Evolutionary conservation across 2,329 filamentous ascomycete genomes (phyloP).

Genomic region (Sclerotinia trifoliorum): DNA sequence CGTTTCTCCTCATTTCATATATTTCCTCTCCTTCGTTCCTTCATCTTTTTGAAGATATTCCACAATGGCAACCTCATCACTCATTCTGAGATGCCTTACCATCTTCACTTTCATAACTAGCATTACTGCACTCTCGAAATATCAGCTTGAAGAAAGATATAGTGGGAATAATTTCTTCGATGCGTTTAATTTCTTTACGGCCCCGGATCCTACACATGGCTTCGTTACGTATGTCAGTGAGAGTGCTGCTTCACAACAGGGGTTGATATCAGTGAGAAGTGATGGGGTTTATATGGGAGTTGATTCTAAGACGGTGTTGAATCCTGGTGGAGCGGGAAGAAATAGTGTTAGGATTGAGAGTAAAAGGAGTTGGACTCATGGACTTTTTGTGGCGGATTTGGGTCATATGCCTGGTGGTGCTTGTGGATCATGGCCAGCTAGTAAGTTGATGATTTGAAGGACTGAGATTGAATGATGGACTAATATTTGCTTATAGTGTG

Average conservation of each 20-base stretch:
- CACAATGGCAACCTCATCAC: conserved; percentile 14
- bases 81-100: conserved; percentile 19
- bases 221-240: conserved; percentile 30
- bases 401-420: conserved; percentile 64
- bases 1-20: neutral
- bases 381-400: conserved; percentile 66
- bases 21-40: neutral
- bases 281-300: conserved; percentile 63
- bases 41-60: neutral
- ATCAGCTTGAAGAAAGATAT: neutral
- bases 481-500: conserved; percentile 4
- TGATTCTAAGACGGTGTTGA: conserved; percentile 57
- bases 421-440: conserved; percentile 70
- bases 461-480: conserved; percentile 30
- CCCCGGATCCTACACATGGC: conserved; percentile 14
- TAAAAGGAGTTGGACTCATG: conserved; percentile 59
- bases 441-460: conserved; percentile 65
- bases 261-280: conserved; percentile 37
- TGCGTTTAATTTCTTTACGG: conserved; percentile 16
- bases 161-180: neutral
- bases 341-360: conserved; percentile 65
- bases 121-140: neutral
- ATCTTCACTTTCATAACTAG: conserved; percentile 7
- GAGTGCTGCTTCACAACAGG: conserved; percentile 12
- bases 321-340: conserved; percentile 31